These are phyloP conservation scores for Dioszegia hungarica DNA, from an alignment of 768 basidiomycete species.

Conservation along the genomic window DNA sequence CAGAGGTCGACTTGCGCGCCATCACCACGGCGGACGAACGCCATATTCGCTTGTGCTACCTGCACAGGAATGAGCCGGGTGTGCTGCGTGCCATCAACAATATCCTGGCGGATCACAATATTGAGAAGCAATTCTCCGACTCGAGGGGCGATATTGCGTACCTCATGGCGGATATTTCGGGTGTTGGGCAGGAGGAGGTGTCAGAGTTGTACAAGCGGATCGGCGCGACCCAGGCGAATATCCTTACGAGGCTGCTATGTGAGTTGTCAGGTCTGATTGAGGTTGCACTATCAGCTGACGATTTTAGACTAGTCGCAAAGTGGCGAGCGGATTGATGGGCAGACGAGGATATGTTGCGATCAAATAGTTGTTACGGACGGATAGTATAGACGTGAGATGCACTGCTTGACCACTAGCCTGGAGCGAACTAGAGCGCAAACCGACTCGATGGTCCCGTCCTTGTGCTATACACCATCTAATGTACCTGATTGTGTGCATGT, in stretches of 20 bases:
- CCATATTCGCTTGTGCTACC: constrained; percentile 85
- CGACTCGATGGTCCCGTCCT: too few relatives aligned
- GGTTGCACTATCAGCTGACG: too few relatives aligned
- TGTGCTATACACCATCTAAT: too few relatives aligned
- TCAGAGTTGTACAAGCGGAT: constrained; percentile 73
- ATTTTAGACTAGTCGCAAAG: not conserved
- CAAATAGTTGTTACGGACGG: too few relatives aligned
- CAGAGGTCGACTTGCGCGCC: constrained; percentile 91
- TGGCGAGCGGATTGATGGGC: not conserved
- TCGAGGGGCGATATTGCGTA: constrained; percentile 58
- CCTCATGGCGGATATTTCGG: constrained; percentile 92
- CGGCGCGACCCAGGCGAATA: constrained; percentile 73
- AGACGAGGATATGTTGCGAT: not conserved
- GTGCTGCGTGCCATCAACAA: constrained; percentile 94
- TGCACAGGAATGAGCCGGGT: constrained; percentile 71
- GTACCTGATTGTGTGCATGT: too few relatives aligned
- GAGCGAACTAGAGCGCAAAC: too few relatives aligned
- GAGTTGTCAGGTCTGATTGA: constrained; percentile 24
- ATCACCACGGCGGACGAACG: constrained; percentile 77
- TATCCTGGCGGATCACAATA: constrained; percentile 87
- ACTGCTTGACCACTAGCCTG: too few relatives aligned
- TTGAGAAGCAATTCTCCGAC: constrained; percentile 99
- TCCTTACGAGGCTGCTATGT: constrained; percentile 76
- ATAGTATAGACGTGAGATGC: too few relatives aligned
- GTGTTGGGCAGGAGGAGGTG: constrained; percentile 76